Base-by-base conservation (phyloP, 306 rosid genomes). In the Casuarina equisetifolia region DNA sequence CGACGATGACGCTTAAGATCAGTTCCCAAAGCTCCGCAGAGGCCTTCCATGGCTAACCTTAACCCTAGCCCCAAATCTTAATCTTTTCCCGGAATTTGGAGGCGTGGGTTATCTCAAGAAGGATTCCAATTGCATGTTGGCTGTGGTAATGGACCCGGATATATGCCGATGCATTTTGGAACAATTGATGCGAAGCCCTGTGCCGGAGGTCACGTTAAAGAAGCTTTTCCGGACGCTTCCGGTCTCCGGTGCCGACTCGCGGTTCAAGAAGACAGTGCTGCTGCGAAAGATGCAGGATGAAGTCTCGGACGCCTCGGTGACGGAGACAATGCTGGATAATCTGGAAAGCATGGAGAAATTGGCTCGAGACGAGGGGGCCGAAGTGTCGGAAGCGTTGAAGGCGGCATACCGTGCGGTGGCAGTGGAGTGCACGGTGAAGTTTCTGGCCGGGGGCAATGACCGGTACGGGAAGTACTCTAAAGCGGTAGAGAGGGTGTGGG, bases 351-450 rank as follows among this genome's bases (percentile, higher is more conserved):
- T 95, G 42, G 97, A 88, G 10, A 77, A 73, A 0, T 59, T 95
- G 57, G 83, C 90, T 20, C 69, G 78, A 3, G 20, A 10, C 12
- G 78, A 75, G 3, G 87, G 83, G 6, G 11, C 48, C 77, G 35
- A 84, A 0, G 19, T 70, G 9, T 9, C 70, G 44, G 80, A 75
- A 2, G 17, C 92, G 10, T 84, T 87, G 85, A 85, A 78, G 19
- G 81, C 75, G 1, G 99, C 97, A 1, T 95, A 89, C 55, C 76
- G 86, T 39, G 88, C 97, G 0, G 89, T 95, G 62, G 94, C 97
- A 6, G 84, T 90, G 48, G 97, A 95, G 63, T 86, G 92, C 63
- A 85, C 96, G 4, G 91, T 87, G 17, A 91, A 83, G 80, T 84
- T 82, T 72, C 75, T 95, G 9, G 77, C 48, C 15, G 83, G 78